These are phyloP conservation scores for Citrus reticulata DNA, from an alignment of 345 rosid genomes.

Conservation along the genomic window DNA sequence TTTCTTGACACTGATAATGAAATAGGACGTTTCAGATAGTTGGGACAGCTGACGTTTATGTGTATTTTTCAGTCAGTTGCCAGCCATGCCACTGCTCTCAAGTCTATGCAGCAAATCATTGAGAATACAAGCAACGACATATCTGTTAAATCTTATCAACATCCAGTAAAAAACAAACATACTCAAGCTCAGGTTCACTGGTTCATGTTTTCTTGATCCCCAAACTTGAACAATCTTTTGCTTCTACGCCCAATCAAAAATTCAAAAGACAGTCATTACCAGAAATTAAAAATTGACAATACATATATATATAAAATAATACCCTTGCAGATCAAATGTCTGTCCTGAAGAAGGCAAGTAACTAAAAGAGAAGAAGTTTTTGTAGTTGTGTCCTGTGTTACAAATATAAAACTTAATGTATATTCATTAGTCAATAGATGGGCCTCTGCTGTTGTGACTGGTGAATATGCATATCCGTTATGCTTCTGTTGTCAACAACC, in stretches of 20 bases:
- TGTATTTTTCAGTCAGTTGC: not conserved
- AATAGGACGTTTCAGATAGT: not conserved
- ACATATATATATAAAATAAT: not conserved
- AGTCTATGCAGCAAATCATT: not conserved
- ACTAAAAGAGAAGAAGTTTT: not conserved
- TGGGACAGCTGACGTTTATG: not conserved
- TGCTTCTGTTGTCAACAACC: constrained; percentile 1
- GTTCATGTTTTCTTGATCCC: not conserved
- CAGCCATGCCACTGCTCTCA: not conserved
- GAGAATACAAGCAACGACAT: not conserved
- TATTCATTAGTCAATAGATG: not conserved
- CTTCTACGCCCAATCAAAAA: not conserved
- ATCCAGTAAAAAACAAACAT: not conserved
- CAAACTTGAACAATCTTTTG: not conserved
- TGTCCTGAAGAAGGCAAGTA: not conserved
- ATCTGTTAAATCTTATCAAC: not conserved
- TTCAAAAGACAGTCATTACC: not conserved
- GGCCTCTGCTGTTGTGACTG: not conserved
- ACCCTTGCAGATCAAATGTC: not conserved
- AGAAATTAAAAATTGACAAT: not conserved
- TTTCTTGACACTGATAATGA: constrained; percentile 7
- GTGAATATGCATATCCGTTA: not conserved
- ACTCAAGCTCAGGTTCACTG: not conserved
- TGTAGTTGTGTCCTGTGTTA: not conserved
- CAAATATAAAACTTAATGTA: not conserved